Evolutionary conservation across 2,329 filamentous ascomycete species (phyloP).

Genomic region (Colletotrichum cordylinicola): DNA sequence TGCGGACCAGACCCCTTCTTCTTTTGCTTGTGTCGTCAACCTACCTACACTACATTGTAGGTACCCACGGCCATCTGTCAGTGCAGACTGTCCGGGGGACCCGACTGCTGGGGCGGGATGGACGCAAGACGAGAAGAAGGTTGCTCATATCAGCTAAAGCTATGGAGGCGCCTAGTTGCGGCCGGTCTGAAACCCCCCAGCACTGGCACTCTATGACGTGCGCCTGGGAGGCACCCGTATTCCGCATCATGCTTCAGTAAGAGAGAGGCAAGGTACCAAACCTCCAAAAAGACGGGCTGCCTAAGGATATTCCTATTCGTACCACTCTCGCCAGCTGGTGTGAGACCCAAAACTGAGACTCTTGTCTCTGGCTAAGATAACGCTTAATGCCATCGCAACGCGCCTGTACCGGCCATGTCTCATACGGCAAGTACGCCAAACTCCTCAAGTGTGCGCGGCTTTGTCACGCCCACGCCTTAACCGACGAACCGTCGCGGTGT

Average conservation of each 20-base stretch:
- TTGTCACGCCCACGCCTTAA: neutral
- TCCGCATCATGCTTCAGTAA: neutral
- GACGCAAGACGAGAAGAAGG: neutral
- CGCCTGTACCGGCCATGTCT: neutral
- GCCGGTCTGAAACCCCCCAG: constrained; percentile 9
- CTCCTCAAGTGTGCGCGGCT: neutral
- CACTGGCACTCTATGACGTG: constrained; percentile 16
- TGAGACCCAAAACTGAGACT: neutral
- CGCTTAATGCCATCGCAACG: neutral
- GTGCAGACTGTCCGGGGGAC: neutral
- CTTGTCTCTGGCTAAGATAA: neutral
- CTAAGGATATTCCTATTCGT: neutral
- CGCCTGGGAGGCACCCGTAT: neutral
- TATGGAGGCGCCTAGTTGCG: neutral
- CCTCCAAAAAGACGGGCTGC: too few relatives aligned
- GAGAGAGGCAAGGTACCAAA: neutral
- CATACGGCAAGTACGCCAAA: neutral
- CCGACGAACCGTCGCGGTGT: neutral
- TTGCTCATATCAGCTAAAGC: neutral
- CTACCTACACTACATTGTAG: neutral
- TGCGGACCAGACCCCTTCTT: neutral
- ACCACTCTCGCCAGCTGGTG: neutral
- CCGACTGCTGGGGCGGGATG: neutral
- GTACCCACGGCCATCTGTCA: neutral
- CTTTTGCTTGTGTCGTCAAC: neutral